Evolutionary conservation across 2,329 filamentous ascomycete genomes (phyloP).

Genomic region (Magnaporthiopsis poae): DNA sequence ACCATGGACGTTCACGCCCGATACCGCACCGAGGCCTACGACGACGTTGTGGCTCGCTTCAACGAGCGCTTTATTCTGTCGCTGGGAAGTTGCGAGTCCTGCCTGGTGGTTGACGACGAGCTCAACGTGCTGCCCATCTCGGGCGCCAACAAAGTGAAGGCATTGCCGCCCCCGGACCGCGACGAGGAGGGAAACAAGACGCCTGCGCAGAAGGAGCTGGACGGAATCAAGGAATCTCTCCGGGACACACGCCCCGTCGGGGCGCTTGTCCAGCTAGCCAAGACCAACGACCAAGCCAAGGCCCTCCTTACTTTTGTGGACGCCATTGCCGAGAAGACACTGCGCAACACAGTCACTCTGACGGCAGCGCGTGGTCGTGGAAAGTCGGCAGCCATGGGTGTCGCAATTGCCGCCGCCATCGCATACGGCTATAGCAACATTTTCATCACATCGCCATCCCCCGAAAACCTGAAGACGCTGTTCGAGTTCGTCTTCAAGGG

Average conservation of each 20-base stretch:
- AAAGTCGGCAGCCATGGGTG: constrained; percentile 90
- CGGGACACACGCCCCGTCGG: constrained; percentile 80
- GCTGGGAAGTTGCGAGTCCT: constrained; percentile 86
- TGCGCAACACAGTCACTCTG: constrained; percentile 84
- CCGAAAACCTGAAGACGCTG: constrained; percentile 95
- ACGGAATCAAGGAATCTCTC: constrained; percentile 76
- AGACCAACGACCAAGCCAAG: constrained; percentile 91
- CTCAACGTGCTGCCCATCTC: constrained; percentile 95
- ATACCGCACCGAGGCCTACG: constrained; percentile 91
- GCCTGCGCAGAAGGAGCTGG: constrained; percentile 64
- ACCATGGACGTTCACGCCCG: constrained; percentile 97
- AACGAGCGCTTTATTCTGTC: constrained; percentile 96
- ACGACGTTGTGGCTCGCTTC: constrained; percentile 88
- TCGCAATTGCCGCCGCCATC: constrained; percentile 86
- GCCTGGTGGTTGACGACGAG: constrained; percentile 93
- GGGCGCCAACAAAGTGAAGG: constrained; percentile 79
- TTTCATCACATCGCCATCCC: constrained; percentile 94
- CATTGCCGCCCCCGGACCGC: constrained; percentile 64
- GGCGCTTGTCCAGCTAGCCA: constrained; percentile 71
- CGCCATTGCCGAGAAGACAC: constrained; percentile 88
- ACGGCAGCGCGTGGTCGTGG: constrained; percentile 90
- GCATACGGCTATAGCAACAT: constrained; percentile 98
- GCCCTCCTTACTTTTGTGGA: constrained; percentile 94
- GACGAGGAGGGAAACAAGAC: constrained; percentile 68
- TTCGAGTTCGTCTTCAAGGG: constrained; percentile 99